Percentiles rank a stretch among this genome's conserved stretches.
These are phyloP conservation scores for Bisporella sp. DNA, from an alignment of 2,329 filamentous ascomycete species.

Conservation along the genomic window DNA sequence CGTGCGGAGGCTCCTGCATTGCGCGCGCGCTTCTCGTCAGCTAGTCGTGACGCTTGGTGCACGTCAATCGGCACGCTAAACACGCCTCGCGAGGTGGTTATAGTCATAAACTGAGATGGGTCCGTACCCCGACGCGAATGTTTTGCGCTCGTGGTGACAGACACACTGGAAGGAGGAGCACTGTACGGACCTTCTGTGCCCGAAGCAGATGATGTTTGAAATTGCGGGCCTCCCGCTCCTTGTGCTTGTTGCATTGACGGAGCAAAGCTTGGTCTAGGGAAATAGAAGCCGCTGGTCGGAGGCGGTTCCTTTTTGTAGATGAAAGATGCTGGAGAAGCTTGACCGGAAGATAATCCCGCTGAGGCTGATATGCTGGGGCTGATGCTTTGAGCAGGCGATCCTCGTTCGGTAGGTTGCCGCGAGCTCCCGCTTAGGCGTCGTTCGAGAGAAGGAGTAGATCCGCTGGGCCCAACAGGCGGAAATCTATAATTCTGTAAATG, in stretches of 20 bases:
- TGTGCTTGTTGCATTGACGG: constrained; percentile 20
- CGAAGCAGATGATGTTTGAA: constrained; percentile 16
- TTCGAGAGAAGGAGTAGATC: constrained; percentile 29
- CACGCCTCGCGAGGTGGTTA: constrained; percentile 43
- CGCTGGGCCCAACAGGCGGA: constrained; percentile 37
- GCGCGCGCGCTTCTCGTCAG: constrained; percentile 77
- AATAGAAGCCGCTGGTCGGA: constrained; percentile 19
- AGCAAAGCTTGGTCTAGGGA: constrained; percentile 22
- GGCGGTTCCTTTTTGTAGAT: constrained; percentile 19
- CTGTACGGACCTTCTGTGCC: constrained; percentile 28
- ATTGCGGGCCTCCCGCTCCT: constrained; percentile 19
- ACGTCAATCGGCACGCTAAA: constrained; percentile 67
- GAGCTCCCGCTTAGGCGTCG: constrained; percentile 23
- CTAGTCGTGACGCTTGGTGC: constrained; percentile 72
- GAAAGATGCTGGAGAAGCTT: constrained; percentile 29
- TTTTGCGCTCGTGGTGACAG: constrained; percentile 14
- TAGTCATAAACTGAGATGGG: constrained; percentile 27
- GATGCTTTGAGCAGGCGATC: constrained; percentile 30
- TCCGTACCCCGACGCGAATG: constrained; percentile 26
- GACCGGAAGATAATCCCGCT: constrained; percentile 34
- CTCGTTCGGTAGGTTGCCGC: constrained; percentile 33
- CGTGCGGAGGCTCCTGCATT: constrained; percentile 82
- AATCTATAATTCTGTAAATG: constrained; percentile 23
- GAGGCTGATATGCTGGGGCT: constrained; percentile 42
- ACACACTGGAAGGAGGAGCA: constrained; percentile 19